Base-by-base conservation (phyloP, 352 stramenopile species). In the Thalassiosira hispida region DNA sequence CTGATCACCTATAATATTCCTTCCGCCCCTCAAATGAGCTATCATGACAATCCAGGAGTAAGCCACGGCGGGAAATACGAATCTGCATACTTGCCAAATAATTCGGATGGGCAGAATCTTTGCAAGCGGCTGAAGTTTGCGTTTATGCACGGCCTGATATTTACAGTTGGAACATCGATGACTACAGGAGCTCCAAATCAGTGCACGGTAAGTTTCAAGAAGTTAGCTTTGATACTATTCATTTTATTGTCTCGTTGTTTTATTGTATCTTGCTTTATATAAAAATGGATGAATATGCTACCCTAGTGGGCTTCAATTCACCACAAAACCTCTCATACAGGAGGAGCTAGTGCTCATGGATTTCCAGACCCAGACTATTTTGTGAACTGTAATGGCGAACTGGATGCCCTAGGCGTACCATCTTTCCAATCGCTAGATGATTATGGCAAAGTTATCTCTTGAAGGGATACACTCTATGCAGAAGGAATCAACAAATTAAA, bases 261-360 rank as follows among this genome's bases (percentile, higher is more conserved):
- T n/a, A n/a, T n/a, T n/a, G n/a, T n/a, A n/a, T n/a, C n/a, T n/a
- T n/a, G n/a, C n/a, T n/a, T n/a, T n/a, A n/a, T n/a, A n/a, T n/a
- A n/a, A n/a, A n/a, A n/a, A n/a, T n/a, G n/a, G n/a, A n/a, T n/a
- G n/a, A n/a, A n/a, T n/a, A n/a, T n/a, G n/a, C n/a, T n/a, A n/a
- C n/a, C n/a, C n/a, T n/a, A n/a, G 7, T 89, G 79, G 66, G 63
- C 67, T 22, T 79, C 61, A 16, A 83, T 90, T 78, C 81, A 89
- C 57, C 78, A 88, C 61, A 90, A 90, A 65, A 88, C 84, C 18
- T 71, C 61, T 31, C 22, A 66, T 2, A 12, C 51, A 55, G 65
- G 55, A 56, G 77, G 84, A n/a, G 18, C 67, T 9, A 25, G 22
- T 12, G 25, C 12, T 18, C 65, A 74, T 33, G 65, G 65, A 25